Evolutionary conservation across 495 filamentous ascomycete species (phyloP), one percentile per base, ranked within the genome.

Genomic region (Hypoxylon trugodes): DNA sequence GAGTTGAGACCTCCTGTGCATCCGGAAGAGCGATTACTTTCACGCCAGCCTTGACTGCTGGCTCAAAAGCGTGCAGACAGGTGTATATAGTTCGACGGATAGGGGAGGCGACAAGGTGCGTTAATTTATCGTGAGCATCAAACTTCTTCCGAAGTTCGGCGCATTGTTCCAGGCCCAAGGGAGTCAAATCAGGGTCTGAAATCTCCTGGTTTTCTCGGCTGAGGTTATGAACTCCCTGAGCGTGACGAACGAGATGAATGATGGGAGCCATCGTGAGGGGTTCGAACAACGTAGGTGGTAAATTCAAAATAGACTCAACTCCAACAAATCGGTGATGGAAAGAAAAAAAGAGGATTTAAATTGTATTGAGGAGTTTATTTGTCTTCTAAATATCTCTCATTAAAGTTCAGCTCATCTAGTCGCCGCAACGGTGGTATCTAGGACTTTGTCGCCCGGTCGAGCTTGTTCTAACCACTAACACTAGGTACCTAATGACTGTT

Each of bases 41-140:
- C 13, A 79, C 76, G 47, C 77, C 76, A 2, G 73, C 70, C 21
- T 79, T 54, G 24, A 61, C 38, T 5, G 57, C 67, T 2, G 87
- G 78, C 40, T 72, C 74, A 76, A 97, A 97, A 41, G 83, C 84
- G 45, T 86, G 75, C 7, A 96, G 81, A 4, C 89, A 86, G 0
- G 94, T 97, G 72, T 90, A 88, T 26, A 98, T 77, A 2, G 94
- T 96, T 50, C 94, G 88, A 18, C 88, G 87, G 42, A 97, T 81
- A 1, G 94, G 93, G 0, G 92, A 96, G 40, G 91, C 87, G 13
- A 93, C 84, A 1, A 97, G 80, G 47, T 93, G 82, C 5, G 87
- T 87, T 72, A 94, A 75, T 28, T 83, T 72, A 16, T 80, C 74
- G 66, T 88, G 85, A 70, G 78, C 65, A 8, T 90, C 89, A 74